These are phyloP conservation scores for Acanthamoeba comandoni DNA, from an alignment of 208 protist species.

Conservation along the genomic window DNA sequence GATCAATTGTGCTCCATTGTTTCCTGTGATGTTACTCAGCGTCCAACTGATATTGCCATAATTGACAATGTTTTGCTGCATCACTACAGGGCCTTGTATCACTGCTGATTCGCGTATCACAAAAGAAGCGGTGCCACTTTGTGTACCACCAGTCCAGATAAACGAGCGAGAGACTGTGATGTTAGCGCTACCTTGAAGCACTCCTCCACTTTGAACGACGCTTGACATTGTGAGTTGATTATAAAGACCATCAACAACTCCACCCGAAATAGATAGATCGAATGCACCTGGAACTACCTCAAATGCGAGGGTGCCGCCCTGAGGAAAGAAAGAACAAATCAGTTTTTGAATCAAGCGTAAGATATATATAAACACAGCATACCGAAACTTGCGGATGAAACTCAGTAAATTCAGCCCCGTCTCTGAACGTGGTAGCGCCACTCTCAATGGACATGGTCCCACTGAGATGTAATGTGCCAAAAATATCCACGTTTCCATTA, in stretches of 20 bases:
- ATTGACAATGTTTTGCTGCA: too few species aligned
- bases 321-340: background rate
- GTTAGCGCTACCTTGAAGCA: conserved; percentile 12
- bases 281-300: conserved; percentile 43
- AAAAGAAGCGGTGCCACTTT: conserved; percentile 17
- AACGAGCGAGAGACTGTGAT: conserved; percentile 37
- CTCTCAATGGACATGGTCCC: background rate
- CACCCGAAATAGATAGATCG: background rate
- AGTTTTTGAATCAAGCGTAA: background rate
- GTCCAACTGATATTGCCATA: too few species aligned
- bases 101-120: background rate
- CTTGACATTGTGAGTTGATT: conserved; percentile 36
- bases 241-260: conserved; percentile 8
- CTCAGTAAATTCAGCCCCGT: background rate
- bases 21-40: too few species aligned
- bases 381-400: too few species aligned
- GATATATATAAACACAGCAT: too few species aligned
- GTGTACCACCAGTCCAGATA: conserved; percentile 33
- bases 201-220: conserved; percentile 19
- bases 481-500: background rate
- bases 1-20: too few species aligned
- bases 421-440: conserved; percentile 34
- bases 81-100: too few species aligned
- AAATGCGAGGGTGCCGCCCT: conserved; percentile 24
- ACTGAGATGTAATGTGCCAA: conserved; percentile 14